Conservation (phyloP, 1,139 yeast genomes). For the Yamadazyma mexicana region DNA sequence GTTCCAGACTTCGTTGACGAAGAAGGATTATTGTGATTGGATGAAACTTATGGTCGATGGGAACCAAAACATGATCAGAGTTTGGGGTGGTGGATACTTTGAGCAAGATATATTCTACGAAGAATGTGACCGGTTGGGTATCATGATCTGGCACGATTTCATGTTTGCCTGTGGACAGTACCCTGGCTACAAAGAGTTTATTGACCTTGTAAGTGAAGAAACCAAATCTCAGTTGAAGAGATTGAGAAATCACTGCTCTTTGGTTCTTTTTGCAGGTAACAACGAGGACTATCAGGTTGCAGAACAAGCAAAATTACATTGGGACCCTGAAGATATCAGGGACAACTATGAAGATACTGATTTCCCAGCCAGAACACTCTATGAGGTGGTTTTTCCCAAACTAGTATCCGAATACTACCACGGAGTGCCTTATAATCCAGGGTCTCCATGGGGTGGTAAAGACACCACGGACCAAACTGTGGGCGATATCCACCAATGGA, state of each 20-base stretch:
- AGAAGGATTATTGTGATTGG: constrained; percentile 34
- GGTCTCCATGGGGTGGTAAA: constrained; percentile 45
- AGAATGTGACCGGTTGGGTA: constrained; percentile 43
- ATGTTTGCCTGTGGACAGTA: constrained; percentile 56
- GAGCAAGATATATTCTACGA: constrained; percentile 42
- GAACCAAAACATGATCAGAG: constrained; percentile 45
- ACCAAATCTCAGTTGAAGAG: constrained; percentile 34
- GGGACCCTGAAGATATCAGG: constrained; percentile 26
- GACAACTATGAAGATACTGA: constrained; percentile 28
- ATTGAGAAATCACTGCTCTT: constrained; percentile 35
- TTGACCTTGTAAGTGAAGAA: constrained; percentile 32
- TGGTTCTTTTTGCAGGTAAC: constrained; percentile 41
- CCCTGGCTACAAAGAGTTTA: constrained; percentile 34
- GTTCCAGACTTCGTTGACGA: constrained; percentile 28
- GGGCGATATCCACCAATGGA: constrained; percentile 53
- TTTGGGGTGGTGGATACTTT: constrained; percentile 53
- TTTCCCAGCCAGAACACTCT: constrained; percentile 42
- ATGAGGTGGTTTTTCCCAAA: constrained; percentile 37
- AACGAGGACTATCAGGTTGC: constrained; percentile 51
- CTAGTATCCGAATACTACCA: constrained; percentile 22
- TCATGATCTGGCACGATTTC: constrained; percentile 52
- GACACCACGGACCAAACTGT: constrained; percentile 31
- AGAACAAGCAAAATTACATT: constrained; percentile 28
- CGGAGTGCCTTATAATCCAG: constrained; percentile 36
- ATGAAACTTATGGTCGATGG: constrained; percentile 32